phyloP scores from a whole-genome alignment of 2,329 filamentous ascomycete genomes.

The Fusarium miscanthi region DNA sequence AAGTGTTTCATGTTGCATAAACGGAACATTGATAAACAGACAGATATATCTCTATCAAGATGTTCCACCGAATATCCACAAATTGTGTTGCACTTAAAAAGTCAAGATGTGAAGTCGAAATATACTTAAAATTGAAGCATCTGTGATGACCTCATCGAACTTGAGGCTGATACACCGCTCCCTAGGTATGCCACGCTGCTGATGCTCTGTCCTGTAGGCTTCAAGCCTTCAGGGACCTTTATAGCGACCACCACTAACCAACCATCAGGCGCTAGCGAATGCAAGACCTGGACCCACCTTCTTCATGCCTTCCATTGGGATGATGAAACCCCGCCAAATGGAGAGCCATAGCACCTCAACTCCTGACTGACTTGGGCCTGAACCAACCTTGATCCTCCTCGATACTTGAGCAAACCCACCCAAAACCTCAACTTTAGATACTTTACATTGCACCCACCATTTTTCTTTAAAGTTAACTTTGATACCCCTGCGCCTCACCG shows the following conservation, averaged over 20 bases:
- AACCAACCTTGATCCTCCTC: constrained; percentile 23
- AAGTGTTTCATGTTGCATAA: constrained; percentile 18
- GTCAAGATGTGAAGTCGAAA: constrained; percentile 19
- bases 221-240: background rate
- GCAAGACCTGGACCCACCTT: constrained; percentile 14
- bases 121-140: constrained; percentile 17
- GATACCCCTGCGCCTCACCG: constrained; percentile 24
- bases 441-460: constrained; percentile 14
- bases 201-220: background rate
- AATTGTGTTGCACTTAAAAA: background rate
- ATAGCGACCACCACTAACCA: constrained; percentile 33
- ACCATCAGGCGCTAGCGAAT: constrained; percentile 23
- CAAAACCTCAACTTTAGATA: constrained; percentile 2
- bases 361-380: constrained; percentile 37
- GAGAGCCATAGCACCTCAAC: constrained; percentile 13
- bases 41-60: background rate
- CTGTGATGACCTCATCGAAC: constrained; percentile 42
- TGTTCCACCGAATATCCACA: background rate
- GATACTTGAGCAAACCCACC: constrained; percentile 6
- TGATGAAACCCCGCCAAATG: constrained; percentile 45
- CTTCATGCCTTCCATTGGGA: constrained; percentile 23
- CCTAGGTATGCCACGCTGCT: background rate
- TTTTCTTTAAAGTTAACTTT: constrained; percentile 18
- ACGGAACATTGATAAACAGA: background rate
- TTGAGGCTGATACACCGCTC: constrained; percentile 30